Percentiles rank a stretch among this genome's conserved stretches.
These are phyloP conservation scores for Limonium bicolor DNA, from an alignment of 148 eudicot species.

Conservation along the genomic window DNA sequence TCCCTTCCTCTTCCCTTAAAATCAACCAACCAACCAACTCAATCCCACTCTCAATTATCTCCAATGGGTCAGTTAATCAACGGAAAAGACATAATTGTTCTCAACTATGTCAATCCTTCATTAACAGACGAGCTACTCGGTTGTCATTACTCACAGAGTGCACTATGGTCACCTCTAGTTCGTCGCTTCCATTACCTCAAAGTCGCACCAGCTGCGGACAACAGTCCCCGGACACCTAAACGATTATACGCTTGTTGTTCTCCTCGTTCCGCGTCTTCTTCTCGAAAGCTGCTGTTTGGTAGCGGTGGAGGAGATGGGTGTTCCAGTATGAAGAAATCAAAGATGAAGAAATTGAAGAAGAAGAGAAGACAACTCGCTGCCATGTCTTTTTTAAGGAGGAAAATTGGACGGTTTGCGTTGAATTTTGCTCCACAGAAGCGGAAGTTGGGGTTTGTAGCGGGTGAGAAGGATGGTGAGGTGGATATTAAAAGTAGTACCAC, in stretches of 20 bases:
- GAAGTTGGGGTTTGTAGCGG: not conserved
- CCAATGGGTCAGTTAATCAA: not conserved
- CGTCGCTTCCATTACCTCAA: constrained; percentile 22
- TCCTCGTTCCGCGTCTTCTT: not conserved
- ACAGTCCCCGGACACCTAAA: constrained; percentile 11
- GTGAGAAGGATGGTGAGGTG: too few relatives aligned
- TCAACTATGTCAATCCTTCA: constrained; percentile 31
- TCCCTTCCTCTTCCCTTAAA: not conserved
- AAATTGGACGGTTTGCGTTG: not conserved
- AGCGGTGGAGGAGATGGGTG: constrained; percentile 11
- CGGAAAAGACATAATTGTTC: constrained; percentile 23
- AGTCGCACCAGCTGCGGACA: not conserved
- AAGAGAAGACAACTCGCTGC: constrained; percentile 4
- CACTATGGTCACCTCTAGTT: constrained; percentile 67
- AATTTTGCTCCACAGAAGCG: not conserved
- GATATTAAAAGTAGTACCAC: not conserved
- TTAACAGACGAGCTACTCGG: constrained; percentile 41
- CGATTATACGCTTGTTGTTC: too few relatives aligned
- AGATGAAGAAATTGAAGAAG: constrained; percentile 20
- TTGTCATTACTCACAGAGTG: constrained; percentile 74
- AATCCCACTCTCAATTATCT: not conserved
- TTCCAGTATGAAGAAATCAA: constrained; percentile 8
- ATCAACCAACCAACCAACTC: not conserved
- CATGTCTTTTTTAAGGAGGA: not conserved
- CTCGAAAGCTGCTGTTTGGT: constrained; percentile 21